Evolutionary conservation across 1,139 yeast genomes (phyloP), one percentile per base, ranked within the genome.

Genomic region (Entelexis paramagnoliae): DNA sequence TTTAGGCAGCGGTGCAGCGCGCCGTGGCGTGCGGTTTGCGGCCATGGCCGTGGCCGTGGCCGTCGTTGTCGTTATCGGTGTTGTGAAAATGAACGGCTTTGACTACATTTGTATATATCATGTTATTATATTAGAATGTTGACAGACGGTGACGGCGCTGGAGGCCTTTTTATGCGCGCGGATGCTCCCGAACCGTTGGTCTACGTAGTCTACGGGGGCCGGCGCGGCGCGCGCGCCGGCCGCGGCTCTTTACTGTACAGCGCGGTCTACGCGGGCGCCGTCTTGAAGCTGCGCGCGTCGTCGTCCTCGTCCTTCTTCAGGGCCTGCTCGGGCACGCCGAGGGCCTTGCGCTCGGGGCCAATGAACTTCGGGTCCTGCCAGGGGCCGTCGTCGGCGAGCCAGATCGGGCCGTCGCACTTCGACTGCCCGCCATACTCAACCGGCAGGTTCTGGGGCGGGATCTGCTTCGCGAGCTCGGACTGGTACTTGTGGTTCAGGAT

Each of bases 401-500:
- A 86, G 58, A 91, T 78, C 24, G 51, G 57, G 33, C 95, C 72
- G 61, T 93, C 89, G 43, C 80, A 81, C 59, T 71, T 77, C 41
- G 93, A 81, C 60, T 66, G 66, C 61, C 98, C 98, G 58, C 98
- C 98, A 64, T 84, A 89, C 72, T 86, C 87, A 51, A 64, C 74
- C 50, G 98, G 98, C 66, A 91, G 77, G 74, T 91, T 89, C 69
- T 87, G 94, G 5, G 83, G 80, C 19, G 97, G 96, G 59, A 91
- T 84, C 72, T 91, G 98, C 66, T 86, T 84, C 63, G 88, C 75
- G 63, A 91, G 76, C 60, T 88, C 96, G 63, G 80, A 76, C 66
- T 82, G 75, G 72, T 91, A 91, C 55, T 79, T 74, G 39, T 81
- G 71, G 53, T 96, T 91, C 63, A 89, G 74, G 59, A 91, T 87